These are phyloP conservation scores for Phycomyces nitens DNA, from an alignment of 192 early-diverging fungal genomes.

Conservation along the genomic window DNA sequence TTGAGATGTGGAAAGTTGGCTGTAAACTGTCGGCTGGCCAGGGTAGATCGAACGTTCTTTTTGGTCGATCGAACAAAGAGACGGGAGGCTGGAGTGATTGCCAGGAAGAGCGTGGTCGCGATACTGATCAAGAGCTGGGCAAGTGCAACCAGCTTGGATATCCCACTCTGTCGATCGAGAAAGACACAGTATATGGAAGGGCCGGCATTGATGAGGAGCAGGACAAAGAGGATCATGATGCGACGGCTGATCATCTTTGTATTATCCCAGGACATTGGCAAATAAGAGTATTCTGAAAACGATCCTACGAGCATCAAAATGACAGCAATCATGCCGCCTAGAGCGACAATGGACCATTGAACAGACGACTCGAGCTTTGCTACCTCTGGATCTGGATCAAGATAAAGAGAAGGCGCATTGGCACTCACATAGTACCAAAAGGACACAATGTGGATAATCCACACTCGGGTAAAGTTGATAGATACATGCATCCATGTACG, in stretches of 20 bases:
- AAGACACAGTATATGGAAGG: constrained; percentile 62
- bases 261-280: constrained; percentile 59
- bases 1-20: constrained; percentile 72
- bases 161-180: constrained; percentile 36
- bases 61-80: constrained; percentile 45
- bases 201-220: constrained; percentile 59
- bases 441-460: constrained; percentile 77
- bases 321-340: constrained; percentile 67
- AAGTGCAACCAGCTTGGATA: constrained; percentile 59
- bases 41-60: constrained; percentile 35
- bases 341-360: constrained; percentile 63
- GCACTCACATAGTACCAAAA: constrained; percentile 81
- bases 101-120: constrained; percentile 58
- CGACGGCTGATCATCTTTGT: constrained; percentile 48
- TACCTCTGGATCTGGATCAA: constrained; percentile 34
- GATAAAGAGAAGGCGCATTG: constrained; percentile 65
- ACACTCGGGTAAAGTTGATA: constrained; percentile 81
- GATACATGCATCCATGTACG: constrained; percentile 80
- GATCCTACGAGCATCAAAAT: constrained; percentile 63
- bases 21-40: constrained; percentile 59
- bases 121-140: constrained; percentile 68
- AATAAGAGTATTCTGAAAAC: constrained; percentile 67
- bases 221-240: constrained; percentile 50
- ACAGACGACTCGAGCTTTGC: constrained; percentile 40
- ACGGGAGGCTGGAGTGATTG: constrained; percentile 63